A percentile compares a stretch with the other conserved stretches of the same genome.
Conservation (phyloP, 768 basidiomycete species). For the Tulasnella sp. region DNA sequence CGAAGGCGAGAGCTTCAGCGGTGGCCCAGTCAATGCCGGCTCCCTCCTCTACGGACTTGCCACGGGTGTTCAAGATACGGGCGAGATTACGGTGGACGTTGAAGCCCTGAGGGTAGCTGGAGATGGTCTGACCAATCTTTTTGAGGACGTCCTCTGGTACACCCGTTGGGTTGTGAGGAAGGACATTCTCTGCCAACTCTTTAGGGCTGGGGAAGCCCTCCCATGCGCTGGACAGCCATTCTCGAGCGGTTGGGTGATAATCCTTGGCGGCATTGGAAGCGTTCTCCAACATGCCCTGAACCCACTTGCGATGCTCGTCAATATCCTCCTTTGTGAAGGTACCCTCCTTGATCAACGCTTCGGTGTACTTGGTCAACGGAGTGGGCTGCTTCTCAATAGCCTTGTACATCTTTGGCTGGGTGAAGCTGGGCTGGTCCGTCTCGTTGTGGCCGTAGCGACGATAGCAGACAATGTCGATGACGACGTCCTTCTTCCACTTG, state of each 20-base stretch:
- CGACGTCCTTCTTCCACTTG: constrained; percentile 98
- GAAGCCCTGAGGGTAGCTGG: constrained; percentile 78
- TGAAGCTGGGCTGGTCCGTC: constrained; percentile 97
- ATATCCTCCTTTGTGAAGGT: constrained; percentile 95
- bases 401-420: constrained; percentile 97
- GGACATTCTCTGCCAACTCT: constrained; percentile 82
- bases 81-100: constrained; percentile 86
- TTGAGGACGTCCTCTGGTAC: constrained; percentile 65
- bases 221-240: constrained; percentile 98
- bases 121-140: constrained; percentile 80
- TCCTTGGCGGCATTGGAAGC: constrained; percentile 91
- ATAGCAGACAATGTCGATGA: constrained; percentile 97
- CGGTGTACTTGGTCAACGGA: constrained; percentile 83
- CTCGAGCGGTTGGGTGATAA: constrained; percentile 88
- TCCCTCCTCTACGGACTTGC: constrained; percentile 87
- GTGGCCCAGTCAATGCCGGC: constrained; percentile 95
- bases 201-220: constrained; percentile 97
- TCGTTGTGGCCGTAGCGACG: constrained; percentile 99
- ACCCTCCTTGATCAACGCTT: constrained; percentile 79
- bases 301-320: constrained; percentile 98
- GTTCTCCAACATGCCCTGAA: constrained; percentile 98
- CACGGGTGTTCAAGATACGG: constrained; percentile 79
- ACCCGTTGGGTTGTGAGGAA: constrained; percentile 88
- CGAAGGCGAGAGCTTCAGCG: constrained; percentile 94
- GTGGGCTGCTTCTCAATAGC: constrained; percentile 93